Percentiles rank a stretch among this genome's conserved stretches.
Evolutionary conservation across 441 rosid species (phyloP).

Genomic region (Dalechampia spathulata): DNA sequence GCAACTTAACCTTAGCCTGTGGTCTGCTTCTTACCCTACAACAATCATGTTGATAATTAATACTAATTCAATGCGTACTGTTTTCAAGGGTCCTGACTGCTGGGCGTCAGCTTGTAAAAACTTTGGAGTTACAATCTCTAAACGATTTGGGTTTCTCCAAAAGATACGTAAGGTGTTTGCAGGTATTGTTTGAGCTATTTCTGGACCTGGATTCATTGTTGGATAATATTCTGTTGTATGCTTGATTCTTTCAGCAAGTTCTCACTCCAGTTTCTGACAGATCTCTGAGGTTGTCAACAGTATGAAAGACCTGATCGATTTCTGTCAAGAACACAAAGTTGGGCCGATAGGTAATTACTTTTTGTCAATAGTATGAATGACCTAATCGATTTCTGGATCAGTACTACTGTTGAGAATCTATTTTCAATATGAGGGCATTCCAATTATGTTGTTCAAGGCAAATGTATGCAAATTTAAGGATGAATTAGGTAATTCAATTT

Average conservation of each 20-base stretch:
- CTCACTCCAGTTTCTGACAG: slow-evolving; percentile 33
- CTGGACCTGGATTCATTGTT: slow-evolving; percentile 10
- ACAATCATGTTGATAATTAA: neutral
- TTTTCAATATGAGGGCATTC: too few relatives aligned
- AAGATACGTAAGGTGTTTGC: slow-evolving; percentile 94
- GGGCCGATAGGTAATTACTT: slow-evolving; percentile 76
- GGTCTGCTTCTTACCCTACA: neutral
- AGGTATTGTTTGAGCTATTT: slow-evolving; percentile 50
- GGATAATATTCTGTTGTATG: neutral
- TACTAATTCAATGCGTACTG: slow-evolving; percentile 13
- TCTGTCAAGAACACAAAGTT: slow-evolving; percentile 69
- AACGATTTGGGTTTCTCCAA: slow-evolving; percentile 95
- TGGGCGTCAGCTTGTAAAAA: slow-evolving; percentile 85
- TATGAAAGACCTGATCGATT: slow-evolving; percentile 95
- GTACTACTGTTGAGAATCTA: too few relatives aligned
- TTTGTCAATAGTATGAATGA: too few relatives aligned
- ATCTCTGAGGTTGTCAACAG: slow-evolving; percentile 98
- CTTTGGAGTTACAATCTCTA: slow-evolving; percentile 83
- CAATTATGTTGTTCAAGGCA: too few relatives aligned
- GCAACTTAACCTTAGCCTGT: neutral
- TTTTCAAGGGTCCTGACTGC: slow-evolving; percentile 80
- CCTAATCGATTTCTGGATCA: too few relatives aligned
- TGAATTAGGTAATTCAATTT: too few relatives aligned
- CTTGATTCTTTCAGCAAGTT: too few relatives aligned
- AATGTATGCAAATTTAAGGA: too few relatives aligned